Evolutionary conservation across 257 asterid genomes (phyloP).

Genomic region (Phtheirospermum japonicum): DNA sequence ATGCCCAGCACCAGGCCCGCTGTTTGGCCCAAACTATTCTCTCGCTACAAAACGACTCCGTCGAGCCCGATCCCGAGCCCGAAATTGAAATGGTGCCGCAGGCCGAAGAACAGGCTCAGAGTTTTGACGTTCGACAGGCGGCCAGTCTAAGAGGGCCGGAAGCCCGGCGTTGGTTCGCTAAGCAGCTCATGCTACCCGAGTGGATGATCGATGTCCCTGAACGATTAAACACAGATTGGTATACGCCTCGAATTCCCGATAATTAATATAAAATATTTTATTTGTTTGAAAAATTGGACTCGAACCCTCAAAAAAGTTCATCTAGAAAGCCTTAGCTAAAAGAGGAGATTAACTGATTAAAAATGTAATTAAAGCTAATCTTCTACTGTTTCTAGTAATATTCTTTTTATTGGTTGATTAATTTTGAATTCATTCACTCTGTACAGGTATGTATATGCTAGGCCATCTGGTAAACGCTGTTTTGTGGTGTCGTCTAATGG

Average conservation of each 20-base stretch:
- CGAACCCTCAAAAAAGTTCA: background rate
- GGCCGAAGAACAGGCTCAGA: constrained; percentile 30
- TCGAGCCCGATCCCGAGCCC: constrained; percentile 32
- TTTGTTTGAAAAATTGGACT: background rate
- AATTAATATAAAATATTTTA: background rate
- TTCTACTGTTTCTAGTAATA: constrained; percentile 11
- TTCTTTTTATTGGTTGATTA: background rate
- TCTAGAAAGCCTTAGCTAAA: constrained; percentile 1
- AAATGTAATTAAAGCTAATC: background rate
- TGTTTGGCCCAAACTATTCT: constrained; percentile 68
- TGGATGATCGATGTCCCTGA: constrained; percentile 96
- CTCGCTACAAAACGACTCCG: constrained; percentile 46
- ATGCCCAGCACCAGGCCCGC: constrained; percentile 85
- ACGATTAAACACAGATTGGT: constrained; percentile 68
- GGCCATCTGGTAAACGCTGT: constrained; percentile 94
- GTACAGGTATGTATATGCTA: constrained; percentile 76
- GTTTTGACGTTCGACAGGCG: constrained; percentile 63
- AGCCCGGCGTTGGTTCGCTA: constrained; percentile 87
- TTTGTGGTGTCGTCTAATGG: constrained; percentile 91
- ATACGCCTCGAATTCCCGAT: constrained; percentile 7
- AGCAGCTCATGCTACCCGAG: constrained; percentile 97
- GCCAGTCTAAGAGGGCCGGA: constrained; percentile 66
- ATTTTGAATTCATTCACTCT: background rate
- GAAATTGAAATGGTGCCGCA: constrained; percentile 26
- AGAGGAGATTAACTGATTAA: constrained; percentile 6